Conservation (phyloP, 495 filamentous ascomycete genomes). For the Polyplosphaeria fusca region DNA sequence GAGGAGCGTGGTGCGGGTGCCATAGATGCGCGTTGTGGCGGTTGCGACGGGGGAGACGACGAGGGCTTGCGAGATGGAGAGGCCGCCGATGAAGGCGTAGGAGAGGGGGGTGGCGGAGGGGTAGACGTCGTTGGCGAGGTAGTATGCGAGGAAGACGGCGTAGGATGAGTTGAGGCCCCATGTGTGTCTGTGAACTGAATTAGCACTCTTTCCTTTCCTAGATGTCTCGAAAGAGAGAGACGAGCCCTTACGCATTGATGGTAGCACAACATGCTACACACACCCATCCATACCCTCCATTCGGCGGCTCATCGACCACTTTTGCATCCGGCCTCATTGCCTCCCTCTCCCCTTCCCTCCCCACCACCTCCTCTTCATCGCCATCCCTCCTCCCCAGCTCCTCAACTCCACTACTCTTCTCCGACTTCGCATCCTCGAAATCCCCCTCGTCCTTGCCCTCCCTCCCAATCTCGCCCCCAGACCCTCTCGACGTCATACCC, state of each 20-base stretch:
- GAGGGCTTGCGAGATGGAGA: slow-evolving; percentile 49
- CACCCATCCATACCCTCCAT: slow-evolving; percentile 54
- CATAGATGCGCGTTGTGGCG: slow-evolving; percentile 37
- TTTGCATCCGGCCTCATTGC: not conserved
- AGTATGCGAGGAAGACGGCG: slow-evolving; percentile 53
- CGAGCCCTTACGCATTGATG: slow-evolving; percentile 40
- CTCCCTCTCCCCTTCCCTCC: slow-evolving; percentile 2
- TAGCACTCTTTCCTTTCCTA: not conserved
- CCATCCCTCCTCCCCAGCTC: not conserved
- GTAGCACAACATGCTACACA: slow-evolving; percentile 39
- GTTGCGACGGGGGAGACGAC: slow-evolving; percentile 52
- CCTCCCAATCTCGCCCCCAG: not conserved
- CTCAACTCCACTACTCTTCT: not conserved
- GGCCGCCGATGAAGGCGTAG: slow-evolving; percentile 54
- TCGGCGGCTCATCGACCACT: slow-evolving; percentile 38
- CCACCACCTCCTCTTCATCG: slow-evolving; percentile 12
- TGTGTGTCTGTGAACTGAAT: slow-evolving; percentile 39
- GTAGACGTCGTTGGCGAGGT: slow-evolving; percentile 46
- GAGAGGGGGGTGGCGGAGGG: slow-evolving; percentile 46
- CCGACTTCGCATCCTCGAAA: not conserved
- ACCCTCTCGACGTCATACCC: too few species aligned
- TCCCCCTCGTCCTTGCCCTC: not conserved
- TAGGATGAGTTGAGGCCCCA: slow-evolving; percentile 49
- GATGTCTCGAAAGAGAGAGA: not conserved
- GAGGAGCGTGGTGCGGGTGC: slow-evolving; percentile 44